Conservation (phyloP, 2,329 filamentous ascomycete species). For the Trichoderma simmonsii region DNA sequence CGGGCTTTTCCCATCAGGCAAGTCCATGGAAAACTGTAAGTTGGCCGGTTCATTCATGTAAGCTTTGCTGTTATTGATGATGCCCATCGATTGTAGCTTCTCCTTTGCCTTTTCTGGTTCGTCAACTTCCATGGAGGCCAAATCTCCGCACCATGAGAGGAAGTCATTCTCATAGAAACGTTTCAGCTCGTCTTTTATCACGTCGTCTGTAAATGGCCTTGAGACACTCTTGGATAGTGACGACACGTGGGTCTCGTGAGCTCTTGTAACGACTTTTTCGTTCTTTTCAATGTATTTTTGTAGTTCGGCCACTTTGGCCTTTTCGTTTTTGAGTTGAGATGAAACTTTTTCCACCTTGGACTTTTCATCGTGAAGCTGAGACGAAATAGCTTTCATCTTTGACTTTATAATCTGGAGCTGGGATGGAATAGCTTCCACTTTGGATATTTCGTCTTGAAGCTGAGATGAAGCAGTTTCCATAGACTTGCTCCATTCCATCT, state of each 20-base stretch:
- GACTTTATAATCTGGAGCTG: neutral
- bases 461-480: neutral
- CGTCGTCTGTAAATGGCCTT: neutral
- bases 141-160: neutral
- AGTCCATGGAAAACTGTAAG: neutral
- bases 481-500: neutral
- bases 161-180: neutral
- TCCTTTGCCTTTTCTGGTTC: neutral
- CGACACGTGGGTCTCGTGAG: neutral
- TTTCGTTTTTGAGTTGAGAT: neutral
- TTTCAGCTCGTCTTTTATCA: neutral
- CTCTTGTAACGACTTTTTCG: neutral
- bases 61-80: neutral
- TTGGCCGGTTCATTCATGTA: neutral
- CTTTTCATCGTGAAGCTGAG: neutral
- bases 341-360: neutral
- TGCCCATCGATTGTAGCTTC: neutral
- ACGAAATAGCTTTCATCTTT: neutral
- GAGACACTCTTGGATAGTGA: neutral
- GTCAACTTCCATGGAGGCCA: neutral
- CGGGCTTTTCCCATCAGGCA: neutral
- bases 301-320: neutral
- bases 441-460: neutral
- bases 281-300: neutral
- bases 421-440: neutral